Evolutionary conservation across 768 basidiomycete species (phyloP).

Genomic region (Panaeolus papilionaceus): DNA sequence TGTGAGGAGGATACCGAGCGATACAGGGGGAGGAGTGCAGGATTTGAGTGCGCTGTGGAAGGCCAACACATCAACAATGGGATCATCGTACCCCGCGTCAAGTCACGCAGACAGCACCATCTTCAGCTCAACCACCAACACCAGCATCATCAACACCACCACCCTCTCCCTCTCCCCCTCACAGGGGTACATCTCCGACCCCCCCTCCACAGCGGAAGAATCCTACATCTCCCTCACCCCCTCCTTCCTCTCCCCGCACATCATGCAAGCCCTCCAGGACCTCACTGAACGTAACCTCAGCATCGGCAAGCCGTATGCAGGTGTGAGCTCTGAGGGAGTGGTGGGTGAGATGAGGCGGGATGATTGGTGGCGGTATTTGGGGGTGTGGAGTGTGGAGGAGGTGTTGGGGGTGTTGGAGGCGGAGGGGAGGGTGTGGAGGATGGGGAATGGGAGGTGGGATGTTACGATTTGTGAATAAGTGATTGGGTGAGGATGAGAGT

Average conservation of each 20-base stretch:
- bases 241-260: slow-evolving; percentile 50
- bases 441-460: slow-evolving; percentile 48
- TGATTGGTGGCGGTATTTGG: slow-evolving; percentile 69
- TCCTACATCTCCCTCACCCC: slow-evolving; percentile 70
- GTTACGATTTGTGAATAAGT: slow-evolving; percentile 27
- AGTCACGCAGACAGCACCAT: slow-evolving; percentile 36
- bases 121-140: slow-evolving; percentile 31
- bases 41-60: slow-evolving; percentile 56
- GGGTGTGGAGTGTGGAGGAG: slow-evolving; percentile 68
- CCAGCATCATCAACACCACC: slow-evolving; percentile 21
- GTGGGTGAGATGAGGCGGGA: slow-evolving; percentile 55
- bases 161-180: slow-evolving; percentile 31
- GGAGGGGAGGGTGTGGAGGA: slow-evolving; percentile 44
- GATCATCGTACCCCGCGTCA: slow-evolving; percentile 10
- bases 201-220: slow-evolving; percentile 65
- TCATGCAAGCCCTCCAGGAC: slow-evolving; percentile 50
- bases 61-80: slow-evolving; percentile 23
- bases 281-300: slow-evolving; percentile 28
- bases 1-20: slow-evolving; percentile 39
- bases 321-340: slow-evolving; percentile 52
- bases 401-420: slow-evolving; percentile 54
- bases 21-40: slow-evolving; percentile 10
- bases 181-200: slow-evolving; percentile 64
- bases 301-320: slow-evolving; percentile 31
- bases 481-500: no score